Base-by-base conservation (phyloP, 2,329 filamentous ascomycete species). In the Talaromyces albobiverticillius region DNA sequence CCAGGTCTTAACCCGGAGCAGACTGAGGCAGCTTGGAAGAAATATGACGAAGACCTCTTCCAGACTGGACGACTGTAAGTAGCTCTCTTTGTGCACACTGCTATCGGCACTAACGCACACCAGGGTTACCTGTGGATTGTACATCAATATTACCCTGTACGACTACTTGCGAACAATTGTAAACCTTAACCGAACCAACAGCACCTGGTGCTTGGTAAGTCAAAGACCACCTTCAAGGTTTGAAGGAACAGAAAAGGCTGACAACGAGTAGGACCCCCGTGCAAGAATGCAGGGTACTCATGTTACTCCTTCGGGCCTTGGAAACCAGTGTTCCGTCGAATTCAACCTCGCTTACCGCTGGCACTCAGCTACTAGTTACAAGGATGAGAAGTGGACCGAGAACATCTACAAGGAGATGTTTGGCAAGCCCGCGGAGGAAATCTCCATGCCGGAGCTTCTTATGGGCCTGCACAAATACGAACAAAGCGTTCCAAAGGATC, bases 291-390 rank as follows among this genome's bases (percentile, higher is more conserved):
- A 81, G 36, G 79, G 79, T 79, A 77, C 78, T 29, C 70, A 80
- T 2, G 81, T 82, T 0, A 82, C 87, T 0, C 83, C 88, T 42
- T 79, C 84, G 22, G 90, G 89, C 40, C 83, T 88, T 0, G 90
- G 90, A 48, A 95, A 94, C 64, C 85, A 88, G 60, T 89, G 93
- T 4, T 93, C 89, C 0, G 89, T 88, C 3, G 90, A 95, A 73
- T 95, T 95, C 78, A 95, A 94, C 66, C 79, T 95, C 9, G 87
- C 88, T 61, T 95, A 95, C 69, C 81, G 90, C 59, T 95, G 90
- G 89, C 90, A 95, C 74, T 90, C 89, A 3, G 85, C 87, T 61
- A 88, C 94, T 61, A 82, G 80, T 34, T 81, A 84, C 55, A 84
- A 82, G 59, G 90, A 95, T 63, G 90, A 94, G 64, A 79, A 85